These are phyloP conservation scores for Thalassiosira livingstoniorum DNA, from an alignment of 352 stramenopile genomes.

Conservation along the genomic window DNA sequence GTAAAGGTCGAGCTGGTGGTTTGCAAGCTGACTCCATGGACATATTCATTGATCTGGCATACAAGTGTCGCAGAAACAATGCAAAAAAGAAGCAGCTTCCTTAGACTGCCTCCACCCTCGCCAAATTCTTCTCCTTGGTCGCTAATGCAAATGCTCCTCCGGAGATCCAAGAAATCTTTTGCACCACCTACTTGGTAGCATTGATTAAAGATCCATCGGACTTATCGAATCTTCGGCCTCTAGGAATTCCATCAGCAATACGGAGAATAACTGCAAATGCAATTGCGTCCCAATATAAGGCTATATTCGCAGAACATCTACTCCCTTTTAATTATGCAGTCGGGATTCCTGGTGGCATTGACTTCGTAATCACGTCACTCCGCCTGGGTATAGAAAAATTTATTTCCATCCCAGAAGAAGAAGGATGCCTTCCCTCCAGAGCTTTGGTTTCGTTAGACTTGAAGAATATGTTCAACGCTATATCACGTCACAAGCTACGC, in stretches of 20 bases:
- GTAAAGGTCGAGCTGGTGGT: slow-evolving; percentile 2
- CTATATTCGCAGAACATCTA: background rate
- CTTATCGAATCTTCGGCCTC: slow-evolving; percentile 14
- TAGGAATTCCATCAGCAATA: slow-evolving; percentile 23
- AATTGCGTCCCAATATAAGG: background rate
- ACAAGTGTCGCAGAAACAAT: background rate
- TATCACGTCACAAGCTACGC: too few species aligned
- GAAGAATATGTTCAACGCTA: too few species aligned
- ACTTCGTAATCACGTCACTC: background rate
- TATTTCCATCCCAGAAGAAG: background rate
- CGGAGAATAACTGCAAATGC: slow-evolving; percentile 2
- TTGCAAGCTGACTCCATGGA: slow-evolving; percentile 9
- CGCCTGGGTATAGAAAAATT: background rate
- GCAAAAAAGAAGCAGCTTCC: background rate
- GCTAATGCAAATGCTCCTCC: slow-evolving; percentile 6
- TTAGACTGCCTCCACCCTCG: background rate
- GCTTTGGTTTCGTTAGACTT: too few species aligned
- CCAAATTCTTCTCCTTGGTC: slow-evolving; percentile 12
- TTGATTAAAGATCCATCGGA: slow-evolving; percentile 15
- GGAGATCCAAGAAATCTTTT: slow-evolving; percentile 1
- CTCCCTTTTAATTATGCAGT: background rate
- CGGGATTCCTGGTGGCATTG: background rate
- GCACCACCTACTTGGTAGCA: slow-evolving; percentile 1
- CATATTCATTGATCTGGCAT: background rate
- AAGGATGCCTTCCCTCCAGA: background rate